These are phyloP conservation scores for Backusella tarrabulga DNA, from an alignment of 192 early-diverging fungal species.

Conservation along the genomic window DNA sequence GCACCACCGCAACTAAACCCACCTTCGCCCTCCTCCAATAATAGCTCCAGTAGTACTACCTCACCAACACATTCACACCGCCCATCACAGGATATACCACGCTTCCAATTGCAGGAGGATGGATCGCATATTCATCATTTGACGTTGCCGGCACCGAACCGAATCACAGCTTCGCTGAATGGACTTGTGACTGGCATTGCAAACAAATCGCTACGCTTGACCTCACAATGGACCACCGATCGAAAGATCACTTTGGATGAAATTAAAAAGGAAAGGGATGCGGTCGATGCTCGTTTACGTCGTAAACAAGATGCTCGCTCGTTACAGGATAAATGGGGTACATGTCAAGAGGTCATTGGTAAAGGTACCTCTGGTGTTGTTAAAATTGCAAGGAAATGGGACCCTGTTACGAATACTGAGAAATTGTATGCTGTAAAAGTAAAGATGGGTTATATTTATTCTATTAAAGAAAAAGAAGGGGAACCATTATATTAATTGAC, in stretches of 20 bases:
- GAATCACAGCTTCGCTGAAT: conserved; percentile 21
- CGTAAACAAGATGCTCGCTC: conserved; percentile 20
- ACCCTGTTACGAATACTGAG: conserved; percentile 19
- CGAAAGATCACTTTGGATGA: conserved; percentile 15
- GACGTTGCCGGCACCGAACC: conserved; percentile 15
- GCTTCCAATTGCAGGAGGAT: conserved; percentile 32
- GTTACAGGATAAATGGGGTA: conserved; percentile 40
- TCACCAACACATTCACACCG: neutral
- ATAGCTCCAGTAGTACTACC: neutral
- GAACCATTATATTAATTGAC: neutral
- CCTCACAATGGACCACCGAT: conserved; percentile 9
- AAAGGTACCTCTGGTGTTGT: conserved; percentile 47
- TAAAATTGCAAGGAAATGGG: conserved; percentile 21
- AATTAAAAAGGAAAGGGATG: conserved; percentile 15
- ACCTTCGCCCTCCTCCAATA: neutral
- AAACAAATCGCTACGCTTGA: neutral
- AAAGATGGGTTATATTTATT: neutral
- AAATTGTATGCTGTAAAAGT: conserved; percentile 48
- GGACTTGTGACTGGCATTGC: conserved; percentile 18
- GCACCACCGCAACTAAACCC: neutral
- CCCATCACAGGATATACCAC: conserved; percentile 6
- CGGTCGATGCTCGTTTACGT: conserved; percentile 9
- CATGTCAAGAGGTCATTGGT: conserved; percentile 41
- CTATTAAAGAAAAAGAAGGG: neutral
- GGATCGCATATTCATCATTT: conserved; percentile 38